phyloP scores from a whole-genome alignment of 1,284 basidiomycete species.

The Fistulina hepatica region DNA sequence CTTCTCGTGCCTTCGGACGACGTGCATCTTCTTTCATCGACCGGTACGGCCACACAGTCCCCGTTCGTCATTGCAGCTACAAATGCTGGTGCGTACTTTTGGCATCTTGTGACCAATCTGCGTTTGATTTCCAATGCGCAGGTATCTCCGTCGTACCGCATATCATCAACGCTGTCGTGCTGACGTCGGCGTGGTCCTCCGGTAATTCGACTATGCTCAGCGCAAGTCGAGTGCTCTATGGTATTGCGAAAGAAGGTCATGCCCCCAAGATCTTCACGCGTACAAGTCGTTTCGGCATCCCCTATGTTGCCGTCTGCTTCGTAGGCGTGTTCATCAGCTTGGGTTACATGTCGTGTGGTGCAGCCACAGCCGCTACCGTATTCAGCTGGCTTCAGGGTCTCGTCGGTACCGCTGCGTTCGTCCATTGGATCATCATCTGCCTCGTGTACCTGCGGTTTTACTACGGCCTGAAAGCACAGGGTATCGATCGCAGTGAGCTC shows the following conservation, averaged over 20 bases:
- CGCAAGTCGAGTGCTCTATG: conserved; percentile 42
- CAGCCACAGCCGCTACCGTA: conserved; percentile 14
- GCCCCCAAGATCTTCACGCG: conserved; percentile 40
- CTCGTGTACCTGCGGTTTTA: conserved; percentile 39
- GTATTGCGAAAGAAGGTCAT: conserved; percentile 44
- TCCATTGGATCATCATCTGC: conserved; percentile 29
- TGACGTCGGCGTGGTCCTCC: conserved; percentile 49
- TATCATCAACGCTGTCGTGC: conserved; percentile 49
- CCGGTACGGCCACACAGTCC: conserved; percentile 31
- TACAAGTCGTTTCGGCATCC: conserved; percentile 12
- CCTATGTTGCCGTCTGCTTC: conserved; percentile 11
- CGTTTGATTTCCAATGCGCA: not conserved
- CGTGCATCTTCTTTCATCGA: conserved; percentile 23
- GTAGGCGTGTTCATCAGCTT: conserved; percentile 11
- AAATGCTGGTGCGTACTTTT: not conserved
- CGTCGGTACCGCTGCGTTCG: conserved; percentile 10
- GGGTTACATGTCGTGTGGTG: not conserved
- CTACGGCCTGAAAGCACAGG: conserved; percentile 36
- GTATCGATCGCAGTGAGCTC: conserved; percentile 30
- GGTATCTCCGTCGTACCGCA: conserved; percentile 48
- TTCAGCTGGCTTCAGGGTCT: conserved; percentile 28
- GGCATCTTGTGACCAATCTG: not conserved
- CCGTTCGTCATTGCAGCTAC: conserved; percentile 40
- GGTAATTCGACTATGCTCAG: conserved; percentile 47
- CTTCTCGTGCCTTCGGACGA: conserved; percentile 39